phyloP scores from a whole-genome alignment of 2,329 filamentous ascomycete genomes.

The Incumbomyces delicatus region DNA sequence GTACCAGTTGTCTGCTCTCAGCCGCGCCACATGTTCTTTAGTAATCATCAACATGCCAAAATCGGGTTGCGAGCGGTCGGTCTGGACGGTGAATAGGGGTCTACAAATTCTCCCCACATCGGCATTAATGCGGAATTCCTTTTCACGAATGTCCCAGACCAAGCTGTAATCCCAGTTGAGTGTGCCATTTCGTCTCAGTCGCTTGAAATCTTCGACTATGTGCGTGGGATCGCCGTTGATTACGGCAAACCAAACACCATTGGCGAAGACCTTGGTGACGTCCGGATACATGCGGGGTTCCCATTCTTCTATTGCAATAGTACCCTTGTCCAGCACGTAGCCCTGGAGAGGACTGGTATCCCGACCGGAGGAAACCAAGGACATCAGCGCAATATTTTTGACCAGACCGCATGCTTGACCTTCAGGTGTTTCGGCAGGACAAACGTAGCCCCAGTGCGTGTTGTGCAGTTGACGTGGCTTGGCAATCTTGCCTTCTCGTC shows the following conservation, averaged over 20 bases:
- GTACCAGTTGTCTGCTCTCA: constrained; percentile 43
- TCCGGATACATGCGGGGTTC: constrained; percentile 75
- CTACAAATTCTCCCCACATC: constrained; percentile 92
- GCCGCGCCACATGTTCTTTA: constrained; percentile 68
- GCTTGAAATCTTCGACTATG: constrained; percentile 67
- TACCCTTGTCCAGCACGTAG: constrained; percentile 80
- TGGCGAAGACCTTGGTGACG: constrained; percentile 95
- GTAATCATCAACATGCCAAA: constrained; percentile 70
- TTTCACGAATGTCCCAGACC: constrained; percentile 89
- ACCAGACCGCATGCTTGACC: constrained; percentile 96
- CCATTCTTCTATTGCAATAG: constrained; percentile 96
- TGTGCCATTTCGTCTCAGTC: constrained; percentile 68
- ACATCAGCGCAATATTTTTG: constrained; percentile 97
- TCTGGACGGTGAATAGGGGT: constrained; percentile 87
- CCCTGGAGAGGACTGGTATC: constrained; percentile 83
- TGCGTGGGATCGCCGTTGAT: constrained; percentile 72
- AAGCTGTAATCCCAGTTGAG: constrained; percentile 89
- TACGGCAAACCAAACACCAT: constrained; percentile 95
- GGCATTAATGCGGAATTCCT: constrained; percentile 97
- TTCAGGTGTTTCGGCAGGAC: constrained; percentile 94
- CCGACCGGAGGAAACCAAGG: constrained; percentile 91
- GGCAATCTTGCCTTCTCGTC: constrained; percentile 93
- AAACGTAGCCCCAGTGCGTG: constrained; percentile 96
- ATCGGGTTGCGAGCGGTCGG: constrained; percentile 63
- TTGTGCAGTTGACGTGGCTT: constrained; percentile 97